Percentiles rank a stretch among this genome's conserved stretches.
Evolutionary conservation across 1,139 yeast species (phyloP).

Genomic region (Nematodospora anomalae): DNA sequence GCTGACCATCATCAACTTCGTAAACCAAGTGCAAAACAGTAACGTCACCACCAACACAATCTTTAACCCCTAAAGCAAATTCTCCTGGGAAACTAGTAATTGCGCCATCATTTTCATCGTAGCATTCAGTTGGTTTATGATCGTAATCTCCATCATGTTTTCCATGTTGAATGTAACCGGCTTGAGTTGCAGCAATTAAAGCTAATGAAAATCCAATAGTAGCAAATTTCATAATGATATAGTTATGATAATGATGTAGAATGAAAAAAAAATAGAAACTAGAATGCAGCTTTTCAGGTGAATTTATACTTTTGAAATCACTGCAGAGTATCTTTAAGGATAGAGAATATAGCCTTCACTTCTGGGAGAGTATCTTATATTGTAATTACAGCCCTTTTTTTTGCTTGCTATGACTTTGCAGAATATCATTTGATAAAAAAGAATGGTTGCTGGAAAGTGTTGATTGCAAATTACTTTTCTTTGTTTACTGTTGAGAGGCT

Average conservation of each 20-base stretch:
- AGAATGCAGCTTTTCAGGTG: background rate
- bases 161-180: background rate
- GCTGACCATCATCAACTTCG: slow-evolving; percentile 9
- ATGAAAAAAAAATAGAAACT: background rate
- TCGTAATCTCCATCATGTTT: background rate
- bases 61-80: slow-evolving; percentile 11
- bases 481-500: background rate
- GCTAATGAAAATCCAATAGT: background rate
- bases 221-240: background rate
- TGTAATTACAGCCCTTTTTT: no score
- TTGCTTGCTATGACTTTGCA: background rate
- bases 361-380: background rate
- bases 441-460: background rate
- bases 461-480: background rate
- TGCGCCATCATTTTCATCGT: background rate
- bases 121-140: background rate
- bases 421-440: background rate
- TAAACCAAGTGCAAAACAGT: slow-evolving; percentile 6
- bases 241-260: background rate
- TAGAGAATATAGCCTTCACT: background rate
- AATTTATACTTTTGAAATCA: background rate
- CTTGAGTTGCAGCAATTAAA: slow-evolving; percentile 3
- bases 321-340: background rate
- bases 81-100: slow-evolving; percentile 1
- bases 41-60: slow-evolving; percentile 6